These are phyloP conservation scores for Fomes fomentarius DNA, from an alignment of 1,284 basidiomycete genomes.

Conservation along the genomic window DNA sequence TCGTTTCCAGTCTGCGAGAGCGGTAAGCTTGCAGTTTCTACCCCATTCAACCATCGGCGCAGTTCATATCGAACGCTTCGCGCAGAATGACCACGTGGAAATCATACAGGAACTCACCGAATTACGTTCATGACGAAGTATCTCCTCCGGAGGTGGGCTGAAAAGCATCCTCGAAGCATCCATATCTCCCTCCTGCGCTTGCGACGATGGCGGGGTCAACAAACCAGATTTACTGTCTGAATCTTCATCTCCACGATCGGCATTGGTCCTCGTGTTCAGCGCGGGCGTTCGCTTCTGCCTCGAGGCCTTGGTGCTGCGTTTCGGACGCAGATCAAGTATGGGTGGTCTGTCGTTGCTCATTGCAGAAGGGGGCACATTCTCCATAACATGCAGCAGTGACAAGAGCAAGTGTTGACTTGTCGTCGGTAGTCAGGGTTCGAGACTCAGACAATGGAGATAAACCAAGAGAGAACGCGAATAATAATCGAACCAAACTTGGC, in stretches of 20 bases:
- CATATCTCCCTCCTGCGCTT: constrained; percentile 23
- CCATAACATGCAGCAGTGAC: constrained; percentile 16
- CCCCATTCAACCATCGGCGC: no score
- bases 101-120: constrained; percentile 25
- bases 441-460: constrained; percentile 2
- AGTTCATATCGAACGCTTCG: no score
- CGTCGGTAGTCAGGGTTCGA: no score
- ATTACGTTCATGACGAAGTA: constrained; percentile 27
- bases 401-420: background rate
- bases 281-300: constrained; percentile 26
- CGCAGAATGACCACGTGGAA: no score
- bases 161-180: constrained; percentile 40
- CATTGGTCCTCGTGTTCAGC: constrained; percentile 12
- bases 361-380: constrained; percentile 22
- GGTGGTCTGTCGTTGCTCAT: constrained; percentile 19
- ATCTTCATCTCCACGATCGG: constrained; percentile 16
- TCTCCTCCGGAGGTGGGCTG: constrained; percentile 51
- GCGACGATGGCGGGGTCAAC: constrained; percentile 34
- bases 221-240: constrained; percentile 26
- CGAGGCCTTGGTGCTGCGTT: constrained; percentile 26
- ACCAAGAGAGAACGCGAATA: background rate
- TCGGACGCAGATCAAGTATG: constrained; percentile 16
- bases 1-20: no score
- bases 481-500: constrained; percentile 9
- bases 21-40: no score